Conservation (phyloP, 2,329 filamentous ascomycete species). For the Colletotrichum aenigma region DNA sequence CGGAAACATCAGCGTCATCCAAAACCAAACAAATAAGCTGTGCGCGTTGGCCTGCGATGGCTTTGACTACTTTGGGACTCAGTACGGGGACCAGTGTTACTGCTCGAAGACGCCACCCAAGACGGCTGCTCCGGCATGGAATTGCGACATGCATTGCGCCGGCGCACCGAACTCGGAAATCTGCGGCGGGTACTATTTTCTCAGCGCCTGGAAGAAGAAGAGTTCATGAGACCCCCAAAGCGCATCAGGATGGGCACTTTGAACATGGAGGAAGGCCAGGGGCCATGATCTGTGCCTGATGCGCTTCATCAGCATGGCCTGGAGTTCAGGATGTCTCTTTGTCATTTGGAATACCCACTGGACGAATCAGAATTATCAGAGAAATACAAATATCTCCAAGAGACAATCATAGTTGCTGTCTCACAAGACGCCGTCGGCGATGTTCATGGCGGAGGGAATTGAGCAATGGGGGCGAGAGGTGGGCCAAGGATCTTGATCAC, state of each 20-base stretch:
- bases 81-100: slow-evolving; percentile 2
- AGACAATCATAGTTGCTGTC: not conserved
- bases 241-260: not conserved
- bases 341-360: not conserved
- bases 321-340: not conserved
- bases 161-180: slow-evolving; percentile 6
- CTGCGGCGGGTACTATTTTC: not conserved
- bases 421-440: not conserved
- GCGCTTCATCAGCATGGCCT: not conserved
- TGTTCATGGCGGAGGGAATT: not conserved
- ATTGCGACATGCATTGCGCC: slow-evolving; percentile 9
- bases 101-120: not conserved
- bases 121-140: not conserved
- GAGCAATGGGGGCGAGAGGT: not conserved
- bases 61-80: not conserved
- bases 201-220: slow-evolving; percentile 12
- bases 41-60: not conserved
- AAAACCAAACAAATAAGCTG: not conserved
- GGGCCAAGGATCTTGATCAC: not conserved
- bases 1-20: not conserved
- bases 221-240: not conserved
- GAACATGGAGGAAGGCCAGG: not conserved
- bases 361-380: not conserved
- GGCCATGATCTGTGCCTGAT: not conserved
- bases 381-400: not conserved